Base-by-base conservation (phyloP, 305 asterid species). In the Euphrasia arctica region DNA sequence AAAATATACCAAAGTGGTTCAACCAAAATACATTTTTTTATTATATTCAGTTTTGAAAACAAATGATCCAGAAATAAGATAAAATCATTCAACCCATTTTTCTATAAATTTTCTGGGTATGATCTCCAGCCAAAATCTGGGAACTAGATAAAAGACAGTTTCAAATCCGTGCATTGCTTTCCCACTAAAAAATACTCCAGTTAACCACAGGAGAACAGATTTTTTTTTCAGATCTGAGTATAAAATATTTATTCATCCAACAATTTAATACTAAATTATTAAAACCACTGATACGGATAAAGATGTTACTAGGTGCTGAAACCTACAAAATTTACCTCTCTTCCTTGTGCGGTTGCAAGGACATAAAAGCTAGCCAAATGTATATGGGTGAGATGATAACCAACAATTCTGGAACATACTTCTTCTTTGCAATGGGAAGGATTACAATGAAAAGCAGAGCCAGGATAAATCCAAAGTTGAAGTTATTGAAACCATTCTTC, bases 301-400 rank as follows among this genome's bases (percentile, higher is more conserved):
- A 77, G 42, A 66, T 62, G 61, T 54, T 22, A 70, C 50, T 36
- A 32, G 13, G 56, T n/a, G 32, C 50, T 43, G 49, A 55, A 29
- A 52, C n/a, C 2, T 1, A 28, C 2, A n/a, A 74, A 27, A 29
- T 49, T 70, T 66, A 90, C 96, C 99, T 90, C 80, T 93, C 99
- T 81, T 93, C 97, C 77, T 93, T 90, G 87, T 90, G 99, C 14
- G 97, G 92, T 83, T 88, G 97, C 80, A 93, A 75, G 58, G 99
- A 93, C 99, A 93, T 93, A 78, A 93, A 93, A 74, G 87, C 88
- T 48, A 88, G 81, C 99, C 97, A 93, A 69, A 90, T 80, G 70
- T 93, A 90, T 70, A 93, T 58, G 74, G 97, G 97, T 42, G 96
- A 90, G 69, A 93, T 63, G 78, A 88, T 70, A 63, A 88, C 79